These are phyloP conservation scores for Mucor circinelloides DNA, from an alignment of 371 early-diverging fungal species.

Conservation along the genomic window DNA sequence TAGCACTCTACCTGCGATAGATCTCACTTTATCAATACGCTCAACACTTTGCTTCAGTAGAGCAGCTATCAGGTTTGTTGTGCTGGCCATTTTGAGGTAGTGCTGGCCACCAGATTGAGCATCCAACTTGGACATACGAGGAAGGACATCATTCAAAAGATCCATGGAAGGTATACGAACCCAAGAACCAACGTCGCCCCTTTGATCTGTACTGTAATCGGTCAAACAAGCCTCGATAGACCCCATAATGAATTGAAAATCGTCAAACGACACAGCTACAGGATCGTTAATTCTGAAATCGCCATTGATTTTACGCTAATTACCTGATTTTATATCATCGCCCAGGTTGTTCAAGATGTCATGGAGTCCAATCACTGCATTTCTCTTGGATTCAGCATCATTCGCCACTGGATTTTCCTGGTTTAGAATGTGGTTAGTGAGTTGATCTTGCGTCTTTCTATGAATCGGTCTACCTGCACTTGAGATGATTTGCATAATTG, in stretches of 20 bases:
- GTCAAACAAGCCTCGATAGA: conserved; percentile 62
- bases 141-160: conserved; percentile 53
- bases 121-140: conserved; percentile 47
- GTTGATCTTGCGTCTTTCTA: not conserved
- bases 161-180: conserved; percentile 79
- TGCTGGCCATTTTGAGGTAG: conserved; percentile 30
- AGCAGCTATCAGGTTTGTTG: conserved; percentile 40
- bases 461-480: conserved; percentile 26
- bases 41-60: conserved; percentile 77
- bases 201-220: conserved; percentile 87
- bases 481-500: conserved; percentile 32
- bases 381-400: conserved; percentile 74
- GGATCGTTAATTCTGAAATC: not conserved
- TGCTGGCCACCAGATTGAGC: not conserved
- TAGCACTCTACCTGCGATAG: conserved; percentile 65
- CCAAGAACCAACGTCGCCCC: conserved; percentile 97
- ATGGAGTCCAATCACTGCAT: conserved; percentile 62
- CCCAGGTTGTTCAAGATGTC: conserved; percentile 43
- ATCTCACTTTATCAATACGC: conserved; percentile 80
- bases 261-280: conserved; percentile 38
- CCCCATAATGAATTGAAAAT: conserved; percentile 47
- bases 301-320: not conserved
- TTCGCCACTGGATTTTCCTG: conserved; percentile 42
- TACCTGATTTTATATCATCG: conserved; percentile 48
- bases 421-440: not conserved